Evolutionary conservation across 73 alveolate species (phyloP).

Genomic region (Strombidium stylifer): DNA sequence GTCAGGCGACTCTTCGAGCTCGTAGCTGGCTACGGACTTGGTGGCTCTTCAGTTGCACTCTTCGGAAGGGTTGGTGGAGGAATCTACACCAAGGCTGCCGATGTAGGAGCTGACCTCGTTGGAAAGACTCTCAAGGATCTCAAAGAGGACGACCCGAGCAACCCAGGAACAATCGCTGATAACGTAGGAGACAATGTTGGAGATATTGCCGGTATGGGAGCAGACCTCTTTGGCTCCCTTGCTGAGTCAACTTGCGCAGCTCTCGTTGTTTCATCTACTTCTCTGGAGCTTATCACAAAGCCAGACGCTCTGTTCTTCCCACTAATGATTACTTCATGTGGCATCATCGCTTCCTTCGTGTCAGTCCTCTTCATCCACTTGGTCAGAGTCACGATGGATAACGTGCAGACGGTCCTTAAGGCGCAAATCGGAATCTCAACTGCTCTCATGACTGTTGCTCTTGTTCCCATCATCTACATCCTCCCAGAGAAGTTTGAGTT

Average conservation of each 20-base stretch:
- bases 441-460: conserved; percentile 38
- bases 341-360: conserved; percentile 71
- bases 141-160: conserved; percentile 89
- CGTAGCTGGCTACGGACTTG: conserved; percentile 97
- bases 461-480: conserved; percentile 3
- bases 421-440: conserved; percentile 67
- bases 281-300: conserved; percentile 51
- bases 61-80: conserved; percentile 99
- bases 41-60: conserved; percentile 97
- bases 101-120: conserved; percentile 93
- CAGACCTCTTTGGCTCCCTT: conserved; percentile 96
- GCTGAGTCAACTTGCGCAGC: conserved; percentile 98
- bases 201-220: conserved; percentile 97
- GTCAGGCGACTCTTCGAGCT: conserved; percentile 72
- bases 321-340: conserved; percentile 77
- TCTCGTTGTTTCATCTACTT: conserved; percentile 87
- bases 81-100: conserved; percentile 98
- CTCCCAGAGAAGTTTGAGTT: conserved; percentile 73
- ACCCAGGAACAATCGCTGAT: conserved; percentile 98
- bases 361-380: conserved; percentile 52
- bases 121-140: conserved; percentile 90
- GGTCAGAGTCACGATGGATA: conserved; percentile 44
- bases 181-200: conserved; percentile 98
- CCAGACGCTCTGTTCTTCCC: conserved; percentile 77
- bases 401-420: conserved; percentile 62